Percentiles rank a stretch among this genome's conserved stretches.
Evolutionary conservation across 371 early-diverging fungal genomes (phyloP).

Genomic region (Syncephalastrum monosporum): DNA sequence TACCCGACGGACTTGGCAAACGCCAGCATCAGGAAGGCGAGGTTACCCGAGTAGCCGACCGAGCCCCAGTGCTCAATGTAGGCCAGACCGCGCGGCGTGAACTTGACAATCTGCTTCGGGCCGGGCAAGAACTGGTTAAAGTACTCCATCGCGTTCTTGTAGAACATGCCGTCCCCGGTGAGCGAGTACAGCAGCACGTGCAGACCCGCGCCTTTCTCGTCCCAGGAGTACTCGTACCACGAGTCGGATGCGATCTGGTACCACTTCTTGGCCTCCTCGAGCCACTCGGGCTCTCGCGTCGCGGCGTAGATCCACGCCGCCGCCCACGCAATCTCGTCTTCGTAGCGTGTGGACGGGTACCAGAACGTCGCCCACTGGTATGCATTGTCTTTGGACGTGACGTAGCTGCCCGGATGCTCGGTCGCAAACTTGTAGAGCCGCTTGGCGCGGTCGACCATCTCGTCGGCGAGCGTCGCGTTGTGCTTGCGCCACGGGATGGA

Average conservation of each 20-base stretch:
- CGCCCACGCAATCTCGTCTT: constrained; percentile 54
- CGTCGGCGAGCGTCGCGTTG: constrained; percentile 47
- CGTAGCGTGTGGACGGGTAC: constrained; percentile 52
- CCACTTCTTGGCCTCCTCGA: constrained; percentile 45
- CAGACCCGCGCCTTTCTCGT: constrained; percentile 50
- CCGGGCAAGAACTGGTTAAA: constrained; percentile 50
- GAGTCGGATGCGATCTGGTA: constrained; percentile 27
- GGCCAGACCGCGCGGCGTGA: constrained; percentile 57
- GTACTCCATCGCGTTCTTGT: constrained; percentile 48
- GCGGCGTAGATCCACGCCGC: constrained; percentile 56
- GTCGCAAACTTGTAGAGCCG: constrained; percentile 48
- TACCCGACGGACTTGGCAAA: constrained; percentile 48
- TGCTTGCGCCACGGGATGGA: constrained; percentile 44
- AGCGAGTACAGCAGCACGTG: constrained; percentile 45
- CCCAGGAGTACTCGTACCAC: constrained; percentile 57
- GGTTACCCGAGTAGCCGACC: constrained; percentile 53
- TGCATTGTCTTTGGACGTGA: constrained; percentile 41
- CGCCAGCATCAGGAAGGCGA: constrained; percentile 51
- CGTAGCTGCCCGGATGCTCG: constrained; percentile 49
- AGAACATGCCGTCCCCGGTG: constrained; percentile 45
- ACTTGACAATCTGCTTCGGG: constrained; percentile 40
- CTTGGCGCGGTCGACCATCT: constrained; percentile 42
- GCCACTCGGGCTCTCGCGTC: constrained; percentile 36
- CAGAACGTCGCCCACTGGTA: constrained; percentile 53
- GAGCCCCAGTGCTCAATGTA: constrained; percentile 59